Conservation (phyloP, 345 rosid species). For the Acer negundo region DNA sequence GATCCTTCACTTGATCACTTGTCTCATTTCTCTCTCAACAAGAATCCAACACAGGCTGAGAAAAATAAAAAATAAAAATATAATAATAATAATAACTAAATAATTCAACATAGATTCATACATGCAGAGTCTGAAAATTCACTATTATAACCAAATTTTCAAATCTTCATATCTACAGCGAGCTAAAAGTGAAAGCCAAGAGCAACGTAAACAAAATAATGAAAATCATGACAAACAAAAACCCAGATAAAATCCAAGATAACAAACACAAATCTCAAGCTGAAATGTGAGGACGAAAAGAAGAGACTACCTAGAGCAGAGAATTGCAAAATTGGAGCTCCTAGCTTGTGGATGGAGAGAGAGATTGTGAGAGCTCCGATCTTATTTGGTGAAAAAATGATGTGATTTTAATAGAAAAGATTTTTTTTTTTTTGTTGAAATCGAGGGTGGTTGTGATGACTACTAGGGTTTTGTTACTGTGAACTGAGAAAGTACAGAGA, state of each 20-base stretch:
- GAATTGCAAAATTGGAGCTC: not conserved
- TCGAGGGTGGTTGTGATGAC: not conserved
- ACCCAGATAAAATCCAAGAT: too few species aligned
- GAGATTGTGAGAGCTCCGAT: not conserved
- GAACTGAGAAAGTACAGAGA: not conserved
- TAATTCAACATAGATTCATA: not conserved
- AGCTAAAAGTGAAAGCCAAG: slow-evolving; percentile 12
- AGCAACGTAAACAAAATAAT: not conserved
- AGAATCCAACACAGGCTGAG: not conserved
- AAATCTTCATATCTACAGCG: not conserved
- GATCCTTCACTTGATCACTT: not conserved
- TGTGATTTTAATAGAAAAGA: not conserved
- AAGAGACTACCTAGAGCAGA: not conserved
- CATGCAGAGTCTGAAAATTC: not conserved
- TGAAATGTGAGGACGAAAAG: not conserved
- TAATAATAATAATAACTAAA: not conserved
- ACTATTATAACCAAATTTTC: not conserved
- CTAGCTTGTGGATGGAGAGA: too few species aligned
- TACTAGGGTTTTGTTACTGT: slow-evolving; percentile 6
- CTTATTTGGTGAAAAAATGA: too few species aligned
- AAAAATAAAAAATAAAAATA: not conserved
- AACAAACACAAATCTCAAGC: not conserved
- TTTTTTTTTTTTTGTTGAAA: not conserved
- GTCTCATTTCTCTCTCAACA: not conserved
- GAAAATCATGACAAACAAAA: not conserved